phyloP scores from a whole-genome alignment of 768 basidiomycete species.

The Phaffia tasmanica region DNA sequence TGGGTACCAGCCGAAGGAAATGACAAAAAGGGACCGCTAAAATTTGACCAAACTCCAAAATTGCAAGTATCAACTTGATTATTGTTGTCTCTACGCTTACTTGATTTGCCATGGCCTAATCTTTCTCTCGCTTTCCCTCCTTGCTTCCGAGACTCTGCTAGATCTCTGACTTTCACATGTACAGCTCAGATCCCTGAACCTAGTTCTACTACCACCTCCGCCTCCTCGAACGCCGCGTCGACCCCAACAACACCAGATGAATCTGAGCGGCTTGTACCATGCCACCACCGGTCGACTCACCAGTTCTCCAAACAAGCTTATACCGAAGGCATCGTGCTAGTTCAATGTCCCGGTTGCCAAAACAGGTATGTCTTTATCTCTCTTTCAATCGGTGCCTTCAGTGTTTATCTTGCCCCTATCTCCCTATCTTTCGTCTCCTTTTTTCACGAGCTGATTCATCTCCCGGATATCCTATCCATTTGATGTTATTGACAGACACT shows the following conservation, averaged over 20 bases:
- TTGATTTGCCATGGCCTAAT: neutral
- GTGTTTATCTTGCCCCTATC: neutral
- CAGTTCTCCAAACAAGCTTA: slow-evolving; percentile 77
- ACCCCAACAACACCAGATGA: slow-evolving; percentile 24
- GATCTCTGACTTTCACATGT: slow-evolving; percentile 65
- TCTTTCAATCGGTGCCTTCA: neutral
- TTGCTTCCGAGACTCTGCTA: neutral
- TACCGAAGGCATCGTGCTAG: slow-evolving; percentile 73
- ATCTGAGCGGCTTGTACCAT: slow-evolving; percentile 33
- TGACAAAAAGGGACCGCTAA: neutral
- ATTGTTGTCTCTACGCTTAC: neutral
- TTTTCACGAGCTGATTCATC: neutral
- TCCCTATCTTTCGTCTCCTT: neutral
- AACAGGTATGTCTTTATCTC: slow-evolving; percentile 51
- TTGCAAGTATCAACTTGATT: neutral
- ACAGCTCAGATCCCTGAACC: slow-evolving; percentile 46
- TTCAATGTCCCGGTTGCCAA: slow-evolving; percentile 82
- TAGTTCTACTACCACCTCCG: neutral
- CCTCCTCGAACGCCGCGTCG: neutral
- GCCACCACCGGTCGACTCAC: slow-evolving; percentile 71
- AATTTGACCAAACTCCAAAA: slow-evolving; percentile 13
- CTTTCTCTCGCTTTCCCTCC: neutral
- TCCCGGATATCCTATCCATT: neutral
- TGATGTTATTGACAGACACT: slow-evolving; percentile 46
- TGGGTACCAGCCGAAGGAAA: slow-evolving; percentile 8